Conservation (phyloP, 2,329 filamentous ascomycete genomes). For the Penicillium crustosum region DNA sequence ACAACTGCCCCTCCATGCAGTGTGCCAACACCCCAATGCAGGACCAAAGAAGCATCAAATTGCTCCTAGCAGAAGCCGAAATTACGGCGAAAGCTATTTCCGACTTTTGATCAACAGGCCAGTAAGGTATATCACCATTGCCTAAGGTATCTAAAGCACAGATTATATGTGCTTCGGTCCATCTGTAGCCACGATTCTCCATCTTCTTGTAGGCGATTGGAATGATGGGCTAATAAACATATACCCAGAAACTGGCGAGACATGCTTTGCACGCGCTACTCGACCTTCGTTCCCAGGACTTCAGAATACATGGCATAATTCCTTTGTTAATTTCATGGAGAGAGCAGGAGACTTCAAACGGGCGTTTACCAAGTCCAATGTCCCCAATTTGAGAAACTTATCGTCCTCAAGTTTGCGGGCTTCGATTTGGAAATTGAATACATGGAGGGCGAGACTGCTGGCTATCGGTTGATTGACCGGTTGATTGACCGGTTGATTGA, state of each 20-base stretch:
- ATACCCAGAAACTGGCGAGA: constrained; percentile 15
- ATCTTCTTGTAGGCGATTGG: constrained; percentile 31
- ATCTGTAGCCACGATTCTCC: constrained; percentile 24
- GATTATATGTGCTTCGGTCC: constrained; percentile 36
- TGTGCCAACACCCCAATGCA: not conserved
- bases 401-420: not conserved
- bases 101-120: not conserved
- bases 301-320: constrained; percentile 26
- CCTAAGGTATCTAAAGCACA: constrained; percentile 23
- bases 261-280: constrained; percentile 21
- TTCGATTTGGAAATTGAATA: not conserved
- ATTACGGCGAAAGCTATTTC: not conserved
- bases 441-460: not conserved
- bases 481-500: not conserved
- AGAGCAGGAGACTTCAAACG: not conserved
- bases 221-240: constrained; percentile 29
- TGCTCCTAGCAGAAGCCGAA: not conserved
- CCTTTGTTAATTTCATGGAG: not conserved
- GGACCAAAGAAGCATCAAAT: not conserved
- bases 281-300: constrained; percentile 23
- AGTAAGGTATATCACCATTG: constrained; percentile 34
- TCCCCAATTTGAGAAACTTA: not conserved
- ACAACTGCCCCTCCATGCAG: not conserved
- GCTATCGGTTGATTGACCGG: not conserved
- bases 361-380: not conserved